These are phyloP conservation scores for Annona squamosa DNA, from an alignment of 164 flowering plant species.

Conservation along the genomic window DNA sequence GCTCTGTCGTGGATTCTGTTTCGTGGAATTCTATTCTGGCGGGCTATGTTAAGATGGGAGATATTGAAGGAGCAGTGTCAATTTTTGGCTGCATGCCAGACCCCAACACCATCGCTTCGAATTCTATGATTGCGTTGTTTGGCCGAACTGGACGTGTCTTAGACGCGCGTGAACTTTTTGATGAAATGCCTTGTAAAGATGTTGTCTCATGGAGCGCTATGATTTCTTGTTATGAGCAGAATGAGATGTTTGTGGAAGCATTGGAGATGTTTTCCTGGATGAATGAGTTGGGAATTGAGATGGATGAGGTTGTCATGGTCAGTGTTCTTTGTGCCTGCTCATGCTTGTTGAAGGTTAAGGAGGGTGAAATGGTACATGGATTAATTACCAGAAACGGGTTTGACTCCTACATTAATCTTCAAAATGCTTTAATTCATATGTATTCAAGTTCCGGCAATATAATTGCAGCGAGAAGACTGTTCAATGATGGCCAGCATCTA, in stretches of 20 bases:
- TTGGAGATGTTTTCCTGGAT: conserved; percentile 24
- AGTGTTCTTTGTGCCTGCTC: conserved; percentile 36
- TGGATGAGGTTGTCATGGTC: conserved; percentile 35
- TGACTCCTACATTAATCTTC: conserved; percentile 31
- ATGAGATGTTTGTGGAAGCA: conserved; percentile 29
- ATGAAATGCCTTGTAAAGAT: conserved; percentile 25
- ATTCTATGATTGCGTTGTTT: conserved; percentile 38
- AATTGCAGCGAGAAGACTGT: conserved; percentile 21
- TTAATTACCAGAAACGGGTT: conserved; percentile 22
- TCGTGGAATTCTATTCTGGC: conserved; percentile 43
- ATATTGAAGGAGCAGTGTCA: conserved; percentile 23
- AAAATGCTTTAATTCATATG: conserved; percentile 40
- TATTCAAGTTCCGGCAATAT: conserved; percentile 27
- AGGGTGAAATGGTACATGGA: conserved; percentile 28
- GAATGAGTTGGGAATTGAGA: conserved; percentile 18
- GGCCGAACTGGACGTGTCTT: conserved; percentile 25
- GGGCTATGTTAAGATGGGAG: conserved; percentile 30
- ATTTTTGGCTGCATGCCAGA: conserved; percentile 27
- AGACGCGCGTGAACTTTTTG: conserved; percentile 26
- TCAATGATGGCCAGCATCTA: conserved; percentile 19
- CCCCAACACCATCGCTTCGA: conserved; percentile 29
- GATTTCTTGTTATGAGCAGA: conserved; percentile 40
- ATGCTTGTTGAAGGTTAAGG: conserved; percentile 12
- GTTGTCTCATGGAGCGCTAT: conserved; percentile 38
- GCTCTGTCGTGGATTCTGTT: conserved; percentile 22